Evolutionary conservation across 2,329 filamentous ascomycete genomes (phyloP), one percentile per base, ranked within the genome.

Genomic region (Ophiostoma australiae): DNA sequence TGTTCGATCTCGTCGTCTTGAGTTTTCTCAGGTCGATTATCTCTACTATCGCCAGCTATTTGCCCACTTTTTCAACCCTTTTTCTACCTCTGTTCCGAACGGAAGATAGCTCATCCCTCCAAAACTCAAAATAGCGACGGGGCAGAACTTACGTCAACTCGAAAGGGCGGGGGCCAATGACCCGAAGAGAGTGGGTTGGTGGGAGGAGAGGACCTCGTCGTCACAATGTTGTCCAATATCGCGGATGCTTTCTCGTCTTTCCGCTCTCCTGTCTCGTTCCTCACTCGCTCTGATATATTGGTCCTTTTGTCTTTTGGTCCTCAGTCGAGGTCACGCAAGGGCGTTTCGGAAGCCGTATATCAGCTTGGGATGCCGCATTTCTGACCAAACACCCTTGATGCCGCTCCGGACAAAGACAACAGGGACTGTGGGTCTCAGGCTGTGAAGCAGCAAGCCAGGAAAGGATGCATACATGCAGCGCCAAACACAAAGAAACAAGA

Each of bases 61-160:
- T 58, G 52, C 52, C 52, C 52, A 35, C 31, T 65, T 65, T 63
- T 63, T 37, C 15, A 4, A 4, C 37, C 33, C 33, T 65, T 65
- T 65, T 65, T 65, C 61, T 33, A 65, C 31, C 31, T 65, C 61
- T 65, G 31, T 37, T 37, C 31, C 31, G 61, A 65, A 65, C 31
- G 61, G 61, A 65, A 65, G 61, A 35, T 37, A 37, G 61, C 52
- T 58, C 52, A 58, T 58, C 52, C 52, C 52, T 27, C 23, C 23
- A 31, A 27, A 58, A 27, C 52, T 58, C 52, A 58, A 58, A 58
- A 58, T 31, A 58, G 52, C 52, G 52, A 31, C 23, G 52, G 52
- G 52, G 52, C 52, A 58, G 52, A 10, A 65, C 17, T 35, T 35
- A 39, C 61, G 7, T 33, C 61, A 37, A 31, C 27, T 63, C 3